These are phyloP conservation scores for Collybia mongolica DNA, from an alignment of 768 basidiomycete species.

Conservation along the genomic window DNA sequence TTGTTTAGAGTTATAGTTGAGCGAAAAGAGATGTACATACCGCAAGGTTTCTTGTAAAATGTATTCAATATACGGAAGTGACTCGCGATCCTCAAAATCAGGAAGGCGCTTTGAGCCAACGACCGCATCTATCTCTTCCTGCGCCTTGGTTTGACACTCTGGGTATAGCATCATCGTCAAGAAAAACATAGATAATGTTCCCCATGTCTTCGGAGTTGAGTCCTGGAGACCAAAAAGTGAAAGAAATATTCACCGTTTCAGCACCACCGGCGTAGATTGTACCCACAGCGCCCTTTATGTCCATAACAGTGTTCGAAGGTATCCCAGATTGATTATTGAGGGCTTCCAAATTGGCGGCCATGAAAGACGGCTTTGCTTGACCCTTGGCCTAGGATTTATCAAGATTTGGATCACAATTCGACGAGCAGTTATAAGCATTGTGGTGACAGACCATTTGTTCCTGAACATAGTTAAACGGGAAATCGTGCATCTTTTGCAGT, in stretches of 20 bases:
- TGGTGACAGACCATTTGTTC: slow-evolving; percentile 26
- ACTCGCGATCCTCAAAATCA: slow-evolving; percentile 23
- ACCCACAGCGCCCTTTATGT: slow-evolving; percentile 17
- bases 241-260: slow-evolving; percentile 29
- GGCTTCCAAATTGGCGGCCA: slow-evolving; percentile 14
- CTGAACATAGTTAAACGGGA: slow-evolving; percentile 27
- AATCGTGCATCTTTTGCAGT: slow-evolving; percentile 23
- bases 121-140: slow-evolving; percentile 39
- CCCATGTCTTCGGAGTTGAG: too few relatives aligned
- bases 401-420: neutral
- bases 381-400: slow-evolving; percentile 13
- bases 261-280: slow-evolving; percentile 27
- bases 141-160: slow-evolving; percentile 33
- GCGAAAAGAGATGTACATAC: slow-evolving; percentile 2
- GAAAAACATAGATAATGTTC: slow-evolving; percentile 27
- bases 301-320: slow-evolving; percentile 2
- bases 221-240: too few relatives aligned
- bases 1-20: neutral
- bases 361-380: slow-evolving; percentile 20
- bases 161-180: slow-evolving; percentile 39
- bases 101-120: slow-evolving; percentile 36
- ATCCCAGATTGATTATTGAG: slow-evolving; percentile 1
- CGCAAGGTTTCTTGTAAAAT: slow-evolving; percentile 28
- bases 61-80: slow-evolving; percentile 36
- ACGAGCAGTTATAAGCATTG: too few relatives aligned